Base-by-base conservation (phyloP, 2,329 filamentous ascomycete species). In the Aspergillus niger region DNA sequence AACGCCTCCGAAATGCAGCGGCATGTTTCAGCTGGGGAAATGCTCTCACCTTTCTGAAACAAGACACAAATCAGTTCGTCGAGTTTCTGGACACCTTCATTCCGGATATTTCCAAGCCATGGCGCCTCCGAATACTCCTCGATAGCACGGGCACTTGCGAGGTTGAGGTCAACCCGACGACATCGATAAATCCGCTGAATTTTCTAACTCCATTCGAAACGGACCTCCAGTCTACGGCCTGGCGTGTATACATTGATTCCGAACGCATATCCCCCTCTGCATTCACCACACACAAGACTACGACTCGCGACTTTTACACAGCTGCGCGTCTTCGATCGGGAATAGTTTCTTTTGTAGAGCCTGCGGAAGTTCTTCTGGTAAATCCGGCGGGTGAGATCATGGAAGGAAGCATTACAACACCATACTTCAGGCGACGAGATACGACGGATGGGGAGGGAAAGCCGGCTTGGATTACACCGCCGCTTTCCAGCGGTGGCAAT, bases 221-320 rank as follows among this genome's bases (percentile, higher is more conserved):
- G 11, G 58, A 15, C 51, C 54, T 50, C 43, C 58, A 58, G 10
- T 53, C 65, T 7, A 58, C 57, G 13, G 60, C 73, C 56, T 87
- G 83, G 81, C 70, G 65, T n/a, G 68, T 89, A 15, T 74, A 78
- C 13, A 69, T 89, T 11, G 87, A 89, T 72, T 77, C 78, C 0
- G 60, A 76, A 28, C 69, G 78, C 3, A 89, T 83, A 0, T 69
- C 72, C 0, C 79, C 82, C 0, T 82, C 82, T 0, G 83, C 86
- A n/a, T 90, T 89, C 70, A 97, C 93, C 0, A 87, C 89, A 60
- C 91, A 90, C 79, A 98, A 99, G 76, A 98, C 94, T 0, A 95
- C 91, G 0, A 80, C 83, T 51, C 86, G 94, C 13, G 78, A 81
- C 8, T 81, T 87, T 72, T 98, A 98, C 74, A 85, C 90, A 49